phyloP scores from a whole-genome alignment of 1,284 basidiomycete species.

The Ceratobasidium sp. region DNA sequence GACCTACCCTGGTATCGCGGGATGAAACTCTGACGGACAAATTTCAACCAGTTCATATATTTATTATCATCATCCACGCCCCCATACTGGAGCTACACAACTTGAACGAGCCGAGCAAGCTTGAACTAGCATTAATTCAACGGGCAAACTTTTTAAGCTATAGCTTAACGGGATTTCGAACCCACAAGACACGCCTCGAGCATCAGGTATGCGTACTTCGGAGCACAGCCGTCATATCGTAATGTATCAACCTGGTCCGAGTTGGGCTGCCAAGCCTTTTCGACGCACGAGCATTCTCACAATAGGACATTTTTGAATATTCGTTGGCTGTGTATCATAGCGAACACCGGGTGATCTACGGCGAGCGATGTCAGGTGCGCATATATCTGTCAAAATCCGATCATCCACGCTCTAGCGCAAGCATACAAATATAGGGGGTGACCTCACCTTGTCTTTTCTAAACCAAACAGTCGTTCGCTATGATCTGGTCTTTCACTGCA shows the following conservation, averaged over 20 bases:
- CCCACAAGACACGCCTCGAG: no score
- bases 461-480: neutral
- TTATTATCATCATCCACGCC: no score
- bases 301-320: neutral
- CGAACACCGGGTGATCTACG: neutral
- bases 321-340: neutral
- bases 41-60: no score
- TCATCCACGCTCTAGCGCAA: neutral
- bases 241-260: neutral
- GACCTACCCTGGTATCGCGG: slow-evolving; percentile 56
- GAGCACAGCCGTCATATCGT: slow-evolving; percentile 10
- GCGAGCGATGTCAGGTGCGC: neutral
- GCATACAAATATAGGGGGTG: neutral
- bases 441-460: neutral
- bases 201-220: no score
- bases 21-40: slow-evolving; percentile 37
- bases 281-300: neutral
- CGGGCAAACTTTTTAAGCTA: no score
- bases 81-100: no score
- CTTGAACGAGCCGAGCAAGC: no score
- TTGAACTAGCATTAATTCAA: no score
- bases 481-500: neutral
- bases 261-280: slow-evolving; percentile 9
- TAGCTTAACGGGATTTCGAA: no score
- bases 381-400: neutral